Evolutionary conservation across 306 rosid species (phyloP).

Genomic region (Gillenia trifoliata): DNA sequence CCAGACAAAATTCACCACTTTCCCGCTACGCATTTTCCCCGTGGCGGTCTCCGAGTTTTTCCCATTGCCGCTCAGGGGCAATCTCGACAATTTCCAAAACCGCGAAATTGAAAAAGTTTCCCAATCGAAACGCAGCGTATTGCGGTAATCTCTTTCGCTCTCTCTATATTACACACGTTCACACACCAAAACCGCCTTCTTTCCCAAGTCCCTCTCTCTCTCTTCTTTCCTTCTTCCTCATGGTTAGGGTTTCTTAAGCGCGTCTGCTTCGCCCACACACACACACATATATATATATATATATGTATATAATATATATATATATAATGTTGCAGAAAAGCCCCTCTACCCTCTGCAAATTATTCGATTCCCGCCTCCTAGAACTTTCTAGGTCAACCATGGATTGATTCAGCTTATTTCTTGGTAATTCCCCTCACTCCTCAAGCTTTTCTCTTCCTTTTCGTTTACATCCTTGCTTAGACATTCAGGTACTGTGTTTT

Average conservation of each 20-base stretch:
- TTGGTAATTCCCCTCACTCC: slow-evolving; percentile 17
- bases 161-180: background rate
- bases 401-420: slow-evolving; percentile 22
- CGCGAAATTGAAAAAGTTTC: background rate
- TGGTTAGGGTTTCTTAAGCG: slow-evolving; percentile 71
- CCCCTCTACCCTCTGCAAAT: slow-evolving; percentile 7
- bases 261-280: slow-evolving; percentile 10
- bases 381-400: slow-evolving; percentile 28
- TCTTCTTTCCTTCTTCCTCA: background rate
- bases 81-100: slow-evolving; percentile 9
- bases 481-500: background rate
- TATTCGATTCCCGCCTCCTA: slow-evolving; percentile 13
- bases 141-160: background rate
- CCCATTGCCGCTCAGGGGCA: slow-evolving; percentile 14
- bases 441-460: background rate
- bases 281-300: background rate
- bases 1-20: background rate
- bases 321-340: slow-evolving; percentile 23
- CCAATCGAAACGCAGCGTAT: slow-evolving; percentile 36
- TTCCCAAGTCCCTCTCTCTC: background rate
- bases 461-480: background rate
- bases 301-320: background rate
- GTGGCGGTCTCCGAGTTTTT: background rate
- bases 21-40: slow-evolving; percentile 6
- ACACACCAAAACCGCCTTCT: slow-evolving; percentile 6